A percentile compares a stretch with the other conserved stretches of the same genome.
Conservation (phyloP, 257 asterid genomes). For the Salvia rosmarinus region DNA sequence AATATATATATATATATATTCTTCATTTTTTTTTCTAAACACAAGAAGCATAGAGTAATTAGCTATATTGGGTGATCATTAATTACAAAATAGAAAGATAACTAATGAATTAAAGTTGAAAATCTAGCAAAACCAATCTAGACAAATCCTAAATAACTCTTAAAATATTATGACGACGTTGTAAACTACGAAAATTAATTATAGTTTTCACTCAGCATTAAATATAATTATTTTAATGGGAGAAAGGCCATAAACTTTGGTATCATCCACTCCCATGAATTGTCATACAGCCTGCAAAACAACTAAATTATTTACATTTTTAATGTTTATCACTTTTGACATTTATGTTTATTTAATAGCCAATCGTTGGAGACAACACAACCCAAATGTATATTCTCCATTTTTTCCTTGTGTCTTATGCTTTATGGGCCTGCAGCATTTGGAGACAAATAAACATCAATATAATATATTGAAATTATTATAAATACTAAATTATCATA, state of each 20-base stretch:
- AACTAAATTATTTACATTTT: neutral
- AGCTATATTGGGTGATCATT: no score
- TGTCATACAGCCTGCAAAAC: conserved; percentile 35
- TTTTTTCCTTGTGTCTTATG: conserved; percentile 26
- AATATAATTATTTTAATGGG: neutral
- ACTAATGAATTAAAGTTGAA: no score
- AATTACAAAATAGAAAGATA: no score
- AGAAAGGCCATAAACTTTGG: conserved; percentile 34
- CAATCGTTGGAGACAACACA: conserved; percentile 17
- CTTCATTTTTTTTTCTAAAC: no score
- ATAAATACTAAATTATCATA: neutral
- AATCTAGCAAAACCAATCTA: neutral
- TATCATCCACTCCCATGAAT: conserved; percentile 24
- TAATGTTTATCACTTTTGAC: neutral
- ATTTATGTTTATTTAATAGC: neutral
- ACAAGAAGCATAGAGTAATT: no score
- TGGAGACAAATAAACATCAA: neutral
- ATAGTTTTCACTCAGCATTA: neutral
- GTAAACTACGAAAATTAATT: neutral
- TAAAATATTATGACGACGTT: neutral
- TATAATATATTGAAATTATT: neutral
- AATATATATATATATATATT: no score
- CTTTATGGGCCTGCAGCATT: conserved; percentile 32
- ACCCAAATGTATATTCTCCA: conserved; percentile 20
- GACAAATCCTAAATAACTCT: neutral